Base-by-base conservation (phyloP, 192 early-diverging fungal species). In the Coemansia sp. region DNA sequence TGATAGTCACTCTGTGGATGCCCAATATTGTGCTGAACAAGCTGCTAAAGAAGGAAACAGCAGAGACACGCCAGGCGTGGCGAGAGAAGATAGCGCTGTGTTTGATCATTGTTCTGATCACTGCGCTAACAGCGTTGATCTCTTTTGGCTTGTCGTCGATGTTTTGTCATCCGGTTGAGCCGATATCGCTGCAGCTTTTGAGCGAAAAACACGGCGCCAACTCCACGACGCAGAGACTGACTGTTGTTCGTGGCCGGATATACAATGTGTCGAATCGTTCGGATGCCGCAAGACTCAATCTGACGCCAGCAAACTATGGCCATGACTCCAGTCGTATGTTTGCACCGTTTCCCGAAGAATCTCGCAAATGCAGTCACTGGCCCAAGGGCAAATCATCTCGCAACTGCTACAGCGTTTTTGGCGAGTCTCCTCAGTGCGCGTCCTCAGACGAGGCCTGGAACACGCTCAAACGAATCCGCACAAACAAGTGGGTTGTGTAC, bases 41-140 rank as follows among this genome's bases (percentile, higher is more conserved):
- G n/a, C 64, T 86, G 28, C 75, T 86, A 17, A 66, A 81, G 40
- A 67, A 68, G 57, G 87, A 89, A 48, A 84, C 84, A 56, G 71
- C 69, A 1, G 88, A 88, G 65, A 89, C 88, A 76, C 74, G 74
- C 6, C 90, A 91, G 71, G 91, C 91, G 30, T 93, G 91, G 91
- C 85, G 91, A 56, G 91, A 93, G 64, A 93, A 93, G 64, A 75
- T 93, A 7, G 84, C 91, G 0, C 72, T 93, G 28, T 96, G 94
- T 71, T 81, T 92, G 38, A 86, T 97, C 63, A 95, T 95, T 45
- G 48, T 85, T 4, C 48, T 63, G n/a, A 71, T 80, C 25, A 80
- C 79, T 8, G 72, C 36, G 18, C 30, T 56, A 17, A 75, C 71
- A 11, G 72, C 75, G 16, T 22, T 76, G 55, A 49, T 73, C 10